Percentiles rank a stretch among this genome's conserved stretches.
These are phyloP conservation scores for Lipomyces yarrowii DNA, from an alignment of 1,139 yeast species.

Conservation along the genomic window DNA sequence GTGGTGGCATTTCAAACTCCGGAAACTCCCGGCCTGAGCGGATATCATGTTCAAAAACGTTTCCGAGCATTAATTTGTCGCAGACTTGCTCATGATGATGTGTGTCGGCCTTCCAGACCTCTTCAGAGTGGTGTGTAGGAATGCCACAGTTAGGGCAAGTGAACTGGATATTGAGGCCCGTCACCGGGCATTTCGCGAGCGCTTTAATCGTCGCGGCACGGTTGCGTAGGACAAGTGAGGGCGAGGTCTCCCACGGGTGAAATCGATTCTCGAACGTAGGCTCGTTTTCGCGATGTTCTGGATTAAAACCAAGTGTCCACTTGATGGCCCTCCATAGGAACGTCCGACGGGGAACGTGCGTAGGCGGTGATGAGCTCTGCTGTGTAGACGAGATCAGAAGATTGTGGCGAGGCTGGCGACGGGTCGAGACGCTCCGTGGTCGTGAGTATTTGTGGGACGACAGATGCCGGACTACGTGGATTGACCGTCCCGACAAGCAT, in stretches of 20 bases:
- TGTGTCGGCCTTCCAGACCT: conserved; percentile 83
- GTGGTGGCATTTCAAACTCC: conserved; percentile 89
- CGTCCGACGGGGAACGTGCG: conserved; percentile 2
- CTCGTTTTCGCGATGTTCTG: conserved; percentile 9
- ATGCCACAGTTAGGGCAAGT: conserved; percentile 94
- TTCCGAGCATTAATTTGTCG: conserved; percentile 79
- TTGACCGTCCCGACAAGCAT: not conserved
- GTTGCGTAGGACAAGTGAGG: conserved; percentile 81
- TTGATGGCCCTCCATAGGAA: conserved; percentile 14
- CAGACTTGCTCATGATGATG: conserved; percentile 70
- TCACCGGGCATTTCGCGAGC: conserved; percentile 88
- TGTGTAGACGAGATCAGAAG: not conserved
- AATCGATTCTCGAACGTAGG: conserved; percentile 71
- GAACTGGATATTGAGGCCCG: conserved; percentile 73
- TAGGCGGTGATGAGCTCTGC: not conserved
- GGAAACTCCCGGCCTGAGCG: conserved; percentile 93
- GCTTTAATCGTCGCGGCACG: conserved; percentile 91
- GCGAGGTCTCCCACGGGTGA: conserved; percentile 90
- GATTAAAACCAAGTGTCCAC: conserved; percentile 23
- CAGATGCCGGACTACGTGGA: not conserved
- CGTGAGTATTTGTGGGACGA: not conserved
- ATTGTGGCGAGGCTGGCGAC: not conserved
- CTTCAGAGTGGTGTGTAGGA: conserved; percentile 89
- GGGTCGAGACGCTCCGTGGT: not conserved
- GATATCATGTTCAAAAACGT: conserved; percentile 90